Base-by-base conservation (phyloP, 108 stramenopile species). In the Poteriospumella lacustris region DNA sequence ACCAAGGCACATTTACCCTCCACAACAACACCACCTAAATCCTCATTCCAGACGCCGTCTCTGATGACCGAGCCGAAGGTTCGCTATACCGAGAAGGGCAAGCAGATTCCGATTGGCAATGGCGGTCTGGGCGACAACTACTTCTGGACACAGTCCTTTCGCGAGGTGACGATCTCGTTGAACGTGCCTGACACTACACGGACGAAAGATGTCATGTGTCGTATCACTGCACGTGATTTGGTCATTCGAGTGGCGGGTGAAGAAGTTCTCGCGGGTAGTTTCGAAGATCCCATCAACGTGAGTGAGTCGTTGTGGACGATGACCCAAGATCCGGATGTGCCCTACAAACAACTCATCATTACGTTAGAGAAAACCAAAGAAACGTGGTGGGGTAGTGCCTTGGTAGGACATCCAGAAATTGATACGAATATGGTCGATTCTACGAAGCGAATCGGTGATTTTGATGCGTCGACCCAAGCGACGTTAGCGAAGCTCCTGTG, bases 401-500 rank as follows among this genome's bases (percentile, higher is more conserved):
- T 88, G 12, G 44, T 77, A 38, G 86, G 85, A 3, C 79, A 85
- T n/a, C 85, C 87, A 28, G 80, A 85, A 38, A 88, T 88, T 56
- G 87, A 88, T 47, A 79, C 87, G 1, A 80, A 81, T 1, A 36
- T 81, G 64, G 88, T 88, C 2, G 88, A 88, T 39, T 79, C 77
- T 1, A 86, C 85, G 5, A 47, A 47, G 9, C 75, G 62, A 1
- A 76, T 88, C 0, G 69, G 80, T 38, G 86, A 87, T 39, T 88
- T 87, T 43, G 87, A 88, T 68, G 87, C 83, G 26, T 52, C 83
- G 40, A 88, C 88, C 0, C 78, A 83, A 75, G 85, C 78, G 12
- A 40, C 81, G 15, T 87, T 88, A 41, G 80, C 84, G 47, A 88
- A 87, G 81, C 75, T 87, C 60, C 84, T 88, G 80, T 47, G 15